Percentiles rank a stretch among this genome's conserved stretches.
phyloP scores from a whole-genome alignment of 768 basidiomycete genomes.

The Mycena venus region DNA sequence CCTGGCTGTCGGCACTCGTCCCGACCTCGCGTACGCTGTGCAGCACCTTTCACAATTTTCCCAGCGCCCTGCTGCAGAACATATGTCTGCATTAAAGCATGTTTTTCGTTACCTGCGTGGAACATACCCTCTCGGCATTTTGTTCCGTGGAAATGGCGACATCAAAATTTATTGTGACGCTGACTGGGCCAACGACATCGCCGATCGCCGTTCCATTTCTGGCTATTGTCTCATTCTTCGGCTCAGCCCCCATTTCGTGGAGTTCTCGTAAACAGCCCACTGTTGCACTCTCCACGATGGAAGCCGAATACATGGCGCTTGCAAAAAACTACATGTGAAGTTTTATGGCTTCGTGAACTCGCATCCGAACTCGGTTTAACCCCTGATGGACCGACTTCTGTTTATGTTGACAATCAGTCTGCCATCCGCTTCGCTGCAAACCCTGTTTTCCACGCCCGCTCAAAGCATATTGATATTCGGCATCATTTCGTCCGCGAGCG shows the following conservation, averaged over 20 bases:
- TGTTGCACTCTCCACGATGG: too few relatives aligned
- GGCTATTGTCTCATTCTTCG: conserved; percentile 48
- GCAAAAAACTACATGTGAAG: conserved; percentile 45
- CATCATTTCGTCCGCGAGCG: background rate
- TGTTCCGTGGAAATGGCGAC: background rate
- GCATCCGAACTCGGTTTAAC: conserved; percentile 29
- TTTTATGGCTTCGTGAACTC: conserved; percentile 44
- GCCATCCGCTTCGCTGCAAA: too few relatives aligned
- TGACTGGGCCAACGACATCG: conserved; percentile 36
- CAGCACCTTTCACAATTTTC: conserved; percentile 42
- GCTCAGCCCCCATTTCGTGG: conserved; percentile 49
- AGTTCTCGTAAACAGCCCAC: conserved; percentile 47
- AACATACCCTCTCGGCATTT: conserved; percentile 29
- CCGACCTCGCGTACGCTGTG: conserved; percentile 50
- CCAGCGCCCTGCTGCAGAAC: conserved; percentile 39
- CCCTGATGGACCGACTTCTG: conserved; percentile 1
- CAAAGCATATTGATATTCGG: too few relatives aligned
- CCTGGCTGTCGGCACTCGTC: conserved; percentile 44
- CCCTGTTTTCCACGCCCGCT: too few relatives aligned
- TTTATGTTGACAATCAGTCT: too few relatives aligned
- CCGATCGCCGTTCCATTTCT: conserved; percentile 41
- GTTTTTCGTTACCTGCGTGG: conserved; percentile 51
- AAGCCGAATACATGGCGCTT: conserved; percentile 55
- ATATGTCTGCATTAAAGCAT: conserved; percentile 51
- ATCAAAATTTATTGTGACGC: conserved; percentile 24